Percentiles rank a stretch among this genome's conserved stretches.
phyloP scores from a whole-genome alignment of 1,139 yeast species.

The Chernovozyma sophiae-reginae region DNA sequence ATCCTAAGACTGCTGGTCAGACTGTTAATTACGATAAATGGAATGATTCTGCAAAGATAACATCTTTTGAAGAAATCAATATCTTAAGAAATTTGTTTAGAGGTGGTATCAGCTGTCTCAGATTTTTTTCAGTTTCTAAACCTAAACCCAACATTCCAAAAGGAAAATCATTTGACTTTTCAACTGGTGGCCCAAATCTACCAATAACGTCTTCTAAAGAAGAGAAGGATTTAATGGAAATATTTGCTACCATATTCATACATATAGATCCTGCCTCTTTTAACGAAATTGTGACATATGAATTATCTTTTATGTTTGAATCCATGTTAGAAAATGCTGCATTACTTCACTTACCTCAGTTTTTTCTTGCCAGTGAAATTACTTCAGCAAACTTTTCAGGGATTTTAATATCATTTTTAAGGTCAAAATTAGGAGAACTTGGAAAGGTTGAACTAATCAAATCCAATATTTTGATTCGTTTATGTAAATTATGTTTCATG shows the following conservation, averaged over 20 bases:
- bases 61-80: constrained; percentile 76
- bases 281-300: constrained; percentile 84
- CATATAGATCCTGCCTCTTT: constrained; percentile 95
- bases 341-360: constrained; percentile 85
- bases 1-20: constrained; percentile 58
- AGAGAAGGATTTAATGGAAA: constrained; percentile 94
- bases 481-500: constrained; percentile 92
- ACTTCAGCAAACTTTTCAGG: constrained; percentile 93
- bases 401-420: constrained; percentile 72
- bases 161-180: constrained; percentile 58
- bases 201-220: constrained; percentile 88
- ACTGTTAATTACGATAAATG: constrained; percentile 57
- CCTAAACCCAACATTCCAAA: constrained; percentile 35
- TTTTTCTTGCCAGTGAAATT: constrained; percentile 87
- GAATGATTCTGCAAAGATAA: constrained; percentile 84
- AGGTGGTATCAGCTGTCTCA: constrained; percentile 79
- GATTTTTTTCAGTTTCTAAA: constrained; percentile 64
- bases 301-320: constrained; percentile 73
- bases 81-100: constrained; percentile 73
- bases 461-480: constrained; percentile 74
- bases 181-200: constrained; percentile 67
- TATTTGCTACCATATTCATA: constrained; percentile 88
- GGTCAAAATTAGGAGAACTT: constrained; percentile 66
- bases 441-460: constrained; percentile 79
- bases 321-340: constrained; percentile 85